These are phyloP conservation scores for Themeda triandra DNA, from an alignment of 176 grass and related monocot species.

Conservation along the genomic window DNA sequence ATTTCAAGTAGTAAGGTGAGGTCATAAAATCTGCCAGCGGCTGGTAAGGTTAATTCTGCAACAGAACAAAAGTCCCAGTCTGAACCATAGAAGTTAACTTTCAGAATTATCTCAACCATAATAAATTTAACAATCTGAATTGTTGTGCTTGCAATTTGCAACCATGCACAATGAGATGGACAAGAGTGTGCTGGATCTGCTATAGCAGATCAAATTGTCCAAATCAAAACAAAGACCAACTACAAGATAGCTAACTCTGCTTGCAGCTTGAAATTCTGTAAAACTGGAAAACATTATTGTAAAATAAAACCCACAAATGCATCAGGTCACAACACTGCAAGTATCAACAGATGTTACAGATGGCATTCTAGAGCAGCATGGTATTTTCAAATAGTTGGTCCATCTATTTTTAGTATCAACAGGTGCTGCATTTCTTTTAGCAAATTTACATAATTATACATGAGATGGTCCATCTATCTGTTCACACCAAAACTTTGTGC, in stretches of 20 bases:
- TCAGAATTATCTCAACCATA: slow-evolving; percentile 1
- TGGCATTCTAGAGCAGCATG: background rate
- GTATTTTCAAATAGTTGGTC: slow-evolving; percentile 7
- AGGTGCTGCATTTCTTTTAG: background rate
- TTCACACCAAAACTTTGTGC: background rate
- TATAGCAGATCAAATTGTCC: background rate
- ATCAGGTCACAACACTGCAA: slow-evolving; percentile 14
- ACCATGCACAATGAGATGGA: background rate
- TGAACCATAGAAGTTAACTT: background rate
- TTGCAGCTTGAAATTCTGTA: slow-evolving; percentile 6
- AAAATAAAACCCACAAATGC: background rate
- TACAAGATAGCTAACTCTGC: slow-evolving; percentile 3
- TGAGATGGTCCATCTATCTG: background rate
- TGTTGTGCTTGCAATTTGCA: background rate
- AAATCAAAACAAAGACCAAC: slow-evolving; percentile 6
- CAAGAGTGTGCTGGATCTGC: background rate
- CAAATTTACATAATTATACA: slow-evolving; percentile 8
- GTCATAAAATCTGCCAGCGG: slow-evolving; percentile 2
- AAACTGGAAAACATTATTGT: background rate
- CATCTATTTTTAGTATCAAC: no score
- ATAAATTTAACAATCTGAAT: background rate
- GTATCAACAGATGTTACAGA: background rate
- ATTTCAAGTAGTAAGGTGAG: slow-evolving; percentile 14
- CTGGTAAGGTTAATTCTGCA: slow-evolving; percentile 14
- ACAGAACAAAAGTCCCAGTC: slow-evolving; percentile 13